Conservation (phyloP, 2,329 filamentous ascomycete genomes). For the Fusarium incarnatum region DNA sequence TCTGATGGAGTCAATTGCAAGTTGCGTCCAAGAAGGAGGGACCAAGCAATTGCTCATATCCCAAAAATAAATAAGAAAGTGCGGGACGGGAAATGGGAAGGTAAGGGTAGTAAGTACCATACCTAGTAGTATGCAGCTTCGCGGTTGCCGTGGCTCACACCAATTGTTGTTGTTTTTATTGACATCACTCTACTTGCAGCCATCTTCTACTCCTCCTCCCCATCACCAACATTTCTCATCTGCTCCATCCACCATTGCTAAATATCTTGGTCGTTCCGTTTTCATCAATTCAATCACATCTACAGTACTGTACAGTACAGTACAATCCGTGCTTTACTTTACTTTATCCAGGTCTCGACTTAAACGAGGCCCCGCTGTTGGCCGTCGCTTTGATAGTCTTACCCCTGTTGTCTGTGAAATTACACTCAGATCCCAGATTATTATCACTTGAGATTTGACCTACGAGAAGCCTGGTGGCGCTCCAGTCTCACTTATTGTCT, state of each 20-base stretch:
- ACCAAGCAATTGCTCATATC: neutral
- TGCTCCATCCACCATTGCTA: constrained; percentile 25
- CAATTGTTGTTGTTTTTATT: constrained; percentile 33
- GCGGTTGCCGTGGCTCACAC: constrained; percentile 33
- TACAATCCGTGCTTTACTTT: constrained; percentile 5
- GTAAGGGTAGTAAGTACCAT: neutral
- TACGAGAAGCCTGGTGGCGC: constrained; percentile 35
- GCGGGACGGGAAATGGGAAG: neutral
- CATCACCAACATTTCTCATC: constrained; percentile 23
- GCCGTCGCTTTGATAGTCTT: constrained; percentile 27
- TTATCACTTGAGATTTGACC: constrained; percentile 31
- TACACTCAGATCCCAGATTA: constrained; percentile 36
- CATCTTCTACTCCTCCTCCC: constrained; percentile 7
- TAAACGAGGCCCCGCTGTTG: constrained; percentile 42
- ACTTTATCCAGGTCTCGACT: constrained; percentile 7
- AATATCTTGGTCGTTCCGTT: constrained; percentile 27
- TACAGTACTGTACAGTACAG: constrained; percentile 5
- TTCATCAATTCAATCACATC: constrained; percentile 32
- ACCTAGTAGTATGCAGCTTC: constrained; percentile 10
- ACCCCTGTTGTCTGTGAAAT: constrained; percentile 46
- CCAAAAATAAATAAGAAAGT: neutral
- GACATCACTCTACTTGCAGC: neutral
- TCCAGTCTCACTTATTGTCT: constrained; percentile 36
- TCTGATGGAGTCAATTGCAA: neutral
- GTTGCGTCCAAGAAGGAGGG: neutral